A percentile compares a stretch with the other conserved stretches of the same genome.
These are phyloP conservation scores for Tolypocladium paradoxum DNA, from an alignment of 2,329 filamentous ascomycete genomes.

Conservation along the genomic window DNA sequence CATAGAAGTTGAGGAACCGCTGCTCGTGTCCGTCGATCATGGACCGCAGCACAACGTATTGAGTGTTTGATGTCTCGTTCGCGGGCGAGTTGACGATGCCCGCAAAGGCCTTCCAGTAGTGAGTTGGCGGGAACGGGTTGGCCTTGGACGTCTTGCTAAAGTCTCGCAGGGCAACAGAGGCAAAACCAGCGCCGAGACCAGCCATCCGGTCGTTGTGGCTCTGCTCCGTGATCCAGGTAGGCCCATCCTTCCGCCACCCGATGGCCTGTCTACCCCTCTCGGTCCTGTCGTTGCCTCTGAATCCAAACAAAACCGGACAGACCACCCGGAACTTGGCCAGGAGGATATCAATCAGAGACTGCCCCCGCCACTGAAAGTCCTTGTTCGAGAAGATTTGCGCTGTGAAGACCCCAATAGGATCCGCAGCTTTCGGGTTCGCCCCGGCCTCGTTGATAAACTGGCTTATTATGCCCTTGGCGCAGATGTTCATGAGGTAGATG, in stretches of 20 bases:
- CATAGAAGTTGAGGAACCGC: slow-evolving; percentile 73
- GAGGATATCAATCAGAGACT: slow-evolving; percentile 68
- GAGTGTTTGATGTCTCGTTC: slow-evolving; percentile 58
- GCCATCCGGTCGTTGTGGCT: slow-evolving; percentile 74
- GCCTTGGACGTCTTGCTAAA: slow-evolving; percentile 58
- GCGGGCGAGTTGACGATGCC: slow-evolving; percentile 66
- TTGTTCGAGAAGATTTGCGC: slow-evolving; percentile 64
- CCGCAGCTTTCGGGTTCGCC: slow-evolving; percentile 54
- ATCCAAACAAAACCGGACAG: slow-evolving; percentile 80
- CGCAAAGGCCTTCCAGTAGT: slow-evolving; percentile 76
- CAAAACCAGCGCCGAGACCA: slow-evolving; percentile 74
- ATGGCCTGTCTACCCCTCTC: slow-evolving; percentile 54
- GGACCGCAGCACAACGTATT: slow-evolving; percentile 57
- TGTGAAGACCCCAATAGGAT: slow-evolving; percentile 68
- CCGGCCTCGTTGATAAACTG: slow-evolving; percentile 60
- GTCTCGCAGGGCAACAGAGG: slow-evolving; percentile 71
- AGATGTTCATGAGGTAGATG: slow-evolving; percentile 66
- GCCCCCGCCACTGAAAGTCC: slow-evolving; percentile 55
- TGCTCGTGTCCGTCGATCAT: slow-evolving; percentile 65
- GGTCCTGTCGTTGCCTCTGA: slow-evolving; percentile 65
- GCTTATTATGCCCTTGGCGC: slow-evolving; percentile 61
- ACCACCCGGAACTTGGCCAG: slow-evolving; percentile 72
- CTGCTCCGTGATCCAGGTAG: slow-evolving; percentile 54
- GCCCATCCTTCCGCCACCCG: slow-evolving; percentile 59
- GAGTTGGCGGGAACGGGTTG: slow-evolving; percentile 65